These are phyloP conservation scores for Alternaria brassicicola DNA, from an alignment of 2,329 filamentous ascomycete genomes.

Conservation along the genomic window DNA sequence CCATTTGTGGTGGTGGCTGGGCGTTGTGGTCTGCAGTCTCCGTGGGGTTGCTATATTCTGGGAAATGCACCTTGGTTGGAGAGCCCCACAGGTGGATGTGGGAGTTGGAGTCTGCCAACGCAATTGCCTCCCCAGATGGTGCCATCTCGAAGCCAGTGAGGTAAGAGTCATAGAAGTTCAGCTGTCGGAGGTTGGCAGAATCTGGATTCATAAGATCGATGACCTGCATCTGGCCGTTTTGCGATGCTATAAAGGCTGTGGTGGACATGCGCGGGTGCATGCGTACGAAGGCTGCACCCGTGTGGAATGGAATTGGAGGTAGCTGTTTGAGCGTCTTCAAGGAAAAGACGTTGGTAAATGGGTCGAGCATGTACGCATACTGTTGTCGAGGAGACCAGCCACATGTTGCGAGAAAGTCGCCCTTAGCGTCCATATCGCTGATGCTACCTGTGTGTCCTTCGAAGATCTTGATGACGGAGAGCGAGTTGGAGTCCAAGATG, in stretches of 20 bases:
- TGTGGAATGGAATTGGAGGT: conserved; percentile 88
- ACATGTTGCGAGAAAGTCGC: conserved; percentile 94
- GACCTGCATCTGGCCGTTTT: conserved; percentile 91
- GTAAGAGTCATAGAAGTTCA: conserved; percentile 73
- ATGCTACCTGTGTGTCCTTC: conserved; percentile 87
- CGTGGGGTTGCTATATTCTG: conserved; percentile 75
- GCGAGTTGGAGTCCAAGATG: conserved; percentile 79
- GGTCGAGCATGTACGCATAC: conserved; percentile 82
- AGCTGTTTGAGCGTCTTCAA: conserved; percentile 87
- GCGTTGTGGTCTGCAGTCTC: conserved; percentile 73
- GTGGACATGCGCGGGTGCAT: conserved; percentile 97
- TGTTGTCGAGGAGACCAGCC: conserved; percentile 86
- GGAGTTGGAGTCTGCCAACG: conserved; percentile 78
- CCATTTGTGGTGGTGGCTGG: conserved; percentile 64
- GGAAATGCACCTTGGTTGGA: conserved; percentile 82
- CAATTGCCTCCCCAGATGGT: conserved; percentile 84
- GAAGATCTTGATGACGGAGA: conserved; percentile 83
- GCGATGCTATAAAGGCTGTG: conserved; percentile 90
- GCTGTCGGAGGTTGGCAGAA: conserved; percentile 82
- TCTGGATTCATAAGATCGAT: conserved; percentile 95
- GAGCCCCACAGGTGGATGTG: conserved; percentile 88
- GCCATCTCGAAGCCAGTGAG: conserved; percentile 85
- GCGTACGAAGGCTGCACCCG: conserved; percentile 89
- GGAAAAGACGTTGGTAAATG: conserved; percentile 94
- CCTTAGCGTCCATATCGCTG: conserved; percentile 96